A percentile compares a stretch with the other conserved stretches of the same genome.
Evolutionary conservation across 1,139 yeast species (phyloP).

Genomic region (Geotrichum europaeum): DNA sequence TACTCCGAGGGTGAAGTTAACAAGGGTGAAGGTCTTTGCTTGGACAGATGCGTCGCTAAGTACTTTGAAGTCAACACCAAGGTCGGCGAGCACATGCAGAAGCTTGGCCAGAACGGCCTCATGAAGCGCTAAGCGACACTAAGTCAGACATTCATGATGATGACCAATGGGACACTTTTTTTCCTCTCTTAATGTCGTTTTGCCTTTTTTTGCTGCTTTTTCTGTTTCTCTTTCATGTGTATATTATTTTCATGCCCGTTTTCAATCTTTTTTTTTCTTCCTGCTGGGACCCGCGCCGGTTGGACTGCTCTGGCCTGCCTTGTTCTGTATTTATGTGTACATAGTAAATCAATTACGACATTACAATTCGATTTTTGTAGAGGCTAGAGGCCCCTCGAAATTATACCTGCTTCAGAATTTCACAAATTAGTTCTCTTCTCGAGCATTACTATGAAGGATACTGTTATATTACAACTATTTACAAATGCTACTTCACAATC

Average conservation of each 20-base stretch:
- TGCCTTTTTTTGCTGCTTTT: neutral
- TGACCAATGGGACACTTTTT: neutral
- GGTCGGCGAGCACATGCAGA: conserved; percentile 66
- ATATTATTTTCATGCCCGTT: neutral
- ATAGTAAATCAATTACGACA: neutral
- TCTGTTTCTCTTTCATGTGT: neutral
- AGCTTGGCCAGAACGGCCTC: conserved; percentile 30
- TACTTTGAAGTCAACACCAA: conserved; percentile 94
- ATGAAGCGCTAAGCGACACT: conserved; percentile 21
- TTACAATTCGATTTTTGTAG: neutral
- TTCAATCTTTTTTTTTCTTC: neutral
- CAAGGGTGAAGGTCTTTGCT: conserved; percentile 82
- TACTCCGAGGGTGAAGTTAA: conserved; percentile 74
- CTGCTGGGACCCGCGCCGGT: neutral
- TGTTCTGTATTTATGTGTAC: neutral
- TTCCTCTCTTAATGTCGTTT: neutral
- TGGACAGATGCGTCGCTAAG: conserved; percentile 96
- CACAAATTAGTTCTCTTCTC: neutral
- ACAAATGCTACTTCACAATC: neutral
- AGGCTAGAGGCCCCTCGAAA: neutral
- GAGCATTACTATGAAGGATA: neutral
- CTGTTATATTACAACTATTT: neutral
- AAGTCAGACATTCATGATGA: neutral
- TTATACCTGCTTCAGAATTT: neutral
- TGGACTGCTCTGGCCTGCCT: neutral